phyloP scores from a whole-genome alignment of 768 basidiomycete species.

The Exsudoporus frostii region DNA sequence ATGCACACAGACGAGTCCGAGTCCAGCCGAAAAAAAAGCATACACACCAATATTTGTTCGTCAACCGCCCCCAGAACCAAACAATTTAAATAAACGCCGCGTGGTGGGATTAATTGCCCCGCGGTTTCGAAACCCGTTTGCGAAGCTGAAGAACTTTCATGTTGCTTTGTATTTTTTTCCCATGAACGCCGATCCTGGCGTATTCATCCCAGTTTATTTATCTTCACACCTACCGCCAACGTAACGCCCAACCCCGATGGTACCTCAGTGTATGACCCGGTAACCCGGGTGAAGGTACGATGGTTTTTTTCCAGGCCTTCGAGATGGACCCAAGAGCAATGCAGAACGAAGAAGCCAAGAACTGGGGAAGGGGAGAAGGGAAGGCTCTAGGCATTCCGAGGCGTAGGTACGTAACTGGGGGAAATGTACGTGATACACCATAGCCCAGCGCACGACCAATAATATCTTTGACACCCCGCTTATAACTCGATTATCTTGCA shows the following conservation, averaged over 20 bases:
- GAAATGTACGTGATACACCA: slow-evolving; percentile 7
- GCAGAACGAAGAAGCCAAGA: not conserved
- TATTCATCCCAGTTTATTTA: slow-evolving; percentile 4
- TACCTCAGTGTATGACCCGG: not conserved
- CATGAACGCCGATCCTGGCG: slow-evolving; percentile 14
- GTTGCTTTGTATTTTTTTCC: not conserved
- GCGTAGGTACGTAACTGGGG: slow-evolving; percentile 15
- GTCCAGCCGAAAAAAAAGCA: not conserved
- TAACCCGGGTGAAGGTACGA: not conserved
- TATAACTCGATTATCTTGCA: not conserved
- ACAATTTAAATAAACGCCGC: slow-evolving; percentile 10
- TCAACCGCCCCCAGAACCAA: slow-evolving; percentile 12
- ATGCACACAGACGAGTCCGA: not conserved
- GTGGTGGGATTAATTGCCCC: slow-evolving; percentile 7
- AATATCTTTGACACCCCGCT: not conserved
- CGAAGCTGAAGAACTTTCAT: slow-evolving; percentile 14
- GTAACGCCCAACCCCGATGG: not conserved
- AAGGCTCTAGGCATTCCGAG: slow-evolving; percentile 5
- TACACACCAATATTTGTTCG: slow-evolving; percentile 7
- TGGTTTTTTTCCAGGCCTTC: not conserved
- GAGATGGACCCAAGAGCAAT: not conserved
- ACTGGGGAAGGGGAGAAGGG: slow-evolving; percentile 4
- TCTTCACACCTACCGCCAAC: not conserved
- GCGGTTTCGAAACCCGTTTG: not conserved
- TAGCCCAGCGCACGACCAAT: not conserved